A percentile compares a stretch with the other conserved stretches of the same genome.
Evolutionary conservation across 2,329 filamentous ascomycete genomes (phyloP).

Genomic region (Aspergillus versicolor): DNA sequence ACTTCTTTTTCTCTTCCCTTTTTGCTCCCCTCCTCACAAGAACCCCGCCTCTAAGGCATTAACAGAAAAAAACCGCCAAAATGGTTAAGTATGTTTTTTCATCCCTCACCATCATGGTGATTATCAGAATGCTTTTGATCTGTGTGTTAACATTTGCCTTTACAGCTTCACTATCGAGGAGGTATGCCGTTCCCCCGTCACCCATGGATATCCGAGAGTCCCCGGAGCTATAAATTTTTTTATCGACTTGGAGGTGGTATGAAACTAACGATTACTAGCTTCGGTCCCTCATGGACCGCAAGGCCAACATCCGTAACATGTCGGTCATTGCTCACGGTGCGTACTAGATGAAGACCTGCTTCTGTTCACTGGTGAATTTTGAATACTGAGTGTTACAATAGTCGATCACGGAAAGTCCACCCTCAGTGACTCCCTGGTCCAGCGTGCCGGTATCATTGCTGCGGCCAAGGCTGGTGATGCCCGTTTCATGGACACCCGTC

Average conservation of each 20-base stretch:
- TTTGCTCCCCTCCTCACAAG: constrained; percentile 25
- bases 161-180: constrained; percentile 95
- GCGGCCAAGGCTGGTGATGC: constrained; percentile 94
- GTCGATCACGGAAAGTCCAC: constrained; percentile 99
- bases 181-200: constrained; percentile 48
- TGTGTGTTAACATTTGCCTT: constrained; percentile 31
- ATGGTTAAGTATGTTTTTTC: constrained; percentile 94
- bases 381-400: constrained; percentile 27
- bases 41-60: constrained; percentile 44
- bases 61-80: constrained; percentile 68
- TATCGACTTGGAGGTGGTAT: neutral
- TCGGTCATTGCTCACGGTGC: constrained; percentile 98
- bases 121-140: constrained; percentile 4
- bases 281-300: constrained; percentile 50
- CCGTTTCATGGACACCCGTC: constrained; percentile 93
- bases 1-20: constrained; percentile 24
- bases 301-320: constrained; percentile 82
- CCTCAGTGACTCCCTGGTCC: constrained; percentile 97
- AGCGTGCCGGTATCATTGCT: constrained; percentile 99
- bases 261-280: constrained; percentile 34
- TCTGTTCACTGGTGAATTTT: neutral
- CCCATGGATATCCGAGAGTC: constrained; percentile 2
- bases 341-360: constrained; percentile 23
- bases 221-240: constrained; percentile 6
- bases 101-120: constrained; percentile 7